A percentile compares a stretch with the other conserved stretches of the same genome.
Conservation (phyloP, 164 flowering plant genomes). For the Nymphaea thermarum region DNA sequence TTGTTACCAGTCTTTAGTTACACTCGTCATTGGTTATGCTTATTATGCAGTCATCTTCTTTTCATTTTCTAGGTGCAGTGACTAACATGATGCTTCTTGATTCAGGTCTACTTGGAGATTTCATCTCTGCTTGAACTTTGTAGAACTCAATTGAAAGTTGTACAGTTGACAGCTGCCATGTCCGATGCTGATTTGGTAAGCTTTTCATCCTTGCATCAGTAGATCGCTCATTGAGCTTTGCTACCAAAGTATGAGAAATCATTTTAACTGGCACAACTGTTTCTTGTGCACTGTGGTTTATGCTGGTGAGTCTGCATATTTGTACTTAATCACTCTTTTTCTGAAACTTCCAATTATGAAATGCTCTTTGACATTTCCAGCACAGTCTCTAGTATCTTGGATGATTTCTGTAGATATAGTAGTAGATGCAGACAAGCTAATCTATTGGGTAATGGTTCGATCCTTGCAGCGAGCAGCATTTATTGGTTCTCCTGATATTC, state of each 20-base stretch:
- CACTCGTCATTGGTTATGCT: neutral
- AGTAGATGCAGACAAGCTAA: neutral
- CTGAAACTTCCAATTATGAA: neutral
- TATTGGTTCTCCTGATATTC: conserved; percentile 74
- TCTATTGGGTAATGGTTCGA: neutral
- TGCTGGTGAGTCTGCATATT: too few species aligned
- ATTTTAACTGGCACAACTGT: too few species aligned
- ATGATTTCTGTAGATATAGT: neutral
- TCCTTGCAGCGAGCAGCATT: conserved; percentile 45
- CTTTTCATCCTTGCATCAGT: conserved; percentile 11
- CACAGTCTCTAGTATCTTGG: neutral
- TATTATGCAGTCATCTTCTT: neutral
- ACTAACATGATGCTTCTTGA: neutral
- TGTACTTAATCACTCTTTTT: neutral
- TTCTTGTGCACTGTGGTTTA: too few species aligned
- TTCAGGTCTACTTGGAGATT: conserved; percentile 65
- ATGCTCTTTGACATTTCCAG: neutral
- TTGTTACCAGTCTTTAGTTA: neutral
- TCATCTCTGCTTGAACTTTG: conserved; percentile 55
- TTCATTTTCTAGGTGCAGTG: neutral
- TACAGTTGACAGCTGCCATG: conserved; percentile 60
- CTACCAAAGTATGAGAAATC: too few species aligned
- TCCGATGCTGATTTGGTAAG: conserved; percentile 50
- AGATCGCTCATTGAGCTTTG: too few species aligned
- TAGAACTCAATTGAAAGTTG: conserved; percentile 69